phyloP scores from a whole-genome alignment of 306 rosid genomes.

The Benincasa hispida region DNA sequence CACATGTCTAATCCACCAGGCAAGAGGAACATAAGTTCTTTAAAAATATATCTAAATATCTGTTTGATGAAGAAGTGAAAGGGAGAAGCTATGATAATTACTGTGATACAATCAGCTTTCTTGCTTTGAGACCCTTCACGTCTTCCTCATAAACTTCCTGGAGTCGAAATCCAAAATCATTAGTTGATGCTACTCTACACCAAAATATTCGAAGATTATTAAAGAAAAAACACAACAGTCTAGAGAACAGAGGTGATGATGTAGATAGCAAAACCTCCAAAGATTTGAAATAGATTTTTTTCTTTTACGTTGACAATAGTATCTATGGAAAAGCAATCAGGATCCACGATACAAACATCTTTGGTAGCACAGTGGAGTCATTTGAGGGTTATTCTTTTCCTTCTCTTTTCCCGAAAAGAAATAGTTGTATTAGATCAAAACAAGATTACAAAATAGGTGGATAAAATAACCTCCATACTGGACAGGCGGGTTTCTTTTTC shows the following conservation, averaged over 20 bases:
- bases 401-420: not conserved
- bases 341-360: not conserved
- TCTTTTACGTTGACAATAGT: not conserved
- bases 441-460: not conserved
- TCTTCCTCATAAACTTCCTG: conserved; percentile 55
- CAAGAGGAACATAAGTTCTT: not conserved
- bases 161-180: conserved; percentile 10
- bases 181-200: conserved; percentile 10
- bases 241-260: not conserved
- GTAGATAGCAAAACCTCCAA: not conserved
- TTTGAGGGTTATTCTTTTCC: not conserved
- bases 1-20: not conserved
- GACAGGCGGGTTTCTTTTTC: not conserved
- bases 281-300: not conserved
- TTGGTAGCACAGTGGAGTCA: not conserved
- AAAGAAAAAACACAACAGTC: not conserved
- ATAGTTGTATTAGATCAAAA: not conserved
- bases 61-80: not conserved
- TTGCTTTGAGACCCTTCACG: conserved; percentile 54
- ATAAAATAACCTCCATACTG: not conserved
- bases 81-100: conserved; percentile 17
- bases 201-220: not conserved
- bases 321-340: not conserved
- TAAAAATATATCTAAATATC: not conserved
- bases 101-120: conserved; percentile 67